These are phyloP conservation scores for Oryza longistaminata DNA, from an alignment of 176 grass and related monocot species.

Conservation along the genomic window DNA sequence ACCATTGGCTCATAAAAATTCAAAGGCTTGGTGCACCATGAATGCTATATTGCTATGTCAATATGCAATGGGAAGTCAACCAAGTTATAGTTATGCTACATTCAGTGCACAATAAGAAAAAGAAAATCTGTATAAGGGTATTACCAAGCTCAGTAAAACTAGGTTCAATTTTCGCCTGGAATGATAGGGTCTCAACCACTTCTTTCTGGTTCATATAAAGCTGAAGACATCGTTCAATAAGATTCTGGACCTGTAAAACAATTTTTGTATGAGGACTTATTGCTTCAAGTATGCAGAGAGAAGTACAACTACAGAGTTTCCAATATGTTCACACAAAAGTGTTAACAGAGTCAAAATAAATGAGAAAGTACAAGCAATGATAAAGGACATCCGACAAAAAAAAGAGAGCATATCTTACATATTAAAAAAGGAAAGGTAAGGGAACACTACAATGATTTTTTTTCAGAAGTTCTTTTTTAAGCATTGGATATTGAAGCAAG, in stretches of 20 bases:
- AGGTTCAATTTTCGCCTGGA: slow-evolving; percentile 93
- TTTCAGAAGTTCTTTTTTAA: neutral
- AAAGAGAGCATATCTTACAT: neutral
- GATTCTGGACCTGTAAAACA: slow-evolving; percentile 92
- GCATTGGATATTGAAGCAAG: neutral
- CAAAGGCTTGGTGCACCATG: neutral
- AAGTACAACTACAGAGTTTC: slow-evolving; percentile 6
- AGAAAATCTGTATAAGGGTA: slow-evolving; percentile 20
- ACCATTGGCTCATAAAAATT: neutral
- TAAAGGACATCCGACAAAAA: neutral
- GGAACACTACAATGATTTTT: neutral
- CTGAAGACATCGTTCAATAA: slow-evolving; percentile 96
- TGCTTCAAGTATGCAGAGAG: slow-evolving; percentile 19
- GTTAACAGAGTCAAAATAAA: neutral
- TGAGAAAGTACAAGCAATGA: neutral
- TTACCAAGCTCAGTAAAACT: slow-evolving; percentile 99
- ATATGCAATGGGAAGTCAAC: neutral
- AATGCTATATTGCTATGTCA: neutral
- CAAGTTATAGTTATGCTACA: neutral
- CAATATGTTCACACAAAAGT: neutral
- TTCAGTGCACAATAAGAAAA: slow-evolving; percentile 13
- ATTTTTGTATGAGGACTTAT: slow-evolving; percentile 24
- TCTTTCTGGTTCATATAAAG: slow-evolving; percentile 99
- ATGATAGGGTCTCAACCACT: slow-evolving; percentile 77
- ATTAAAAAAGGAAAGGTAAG: neutral